Base-by-base conservation (phyloP, 495 filamentous ascomycete genomes). In the Neurospora discreta region DNA sequence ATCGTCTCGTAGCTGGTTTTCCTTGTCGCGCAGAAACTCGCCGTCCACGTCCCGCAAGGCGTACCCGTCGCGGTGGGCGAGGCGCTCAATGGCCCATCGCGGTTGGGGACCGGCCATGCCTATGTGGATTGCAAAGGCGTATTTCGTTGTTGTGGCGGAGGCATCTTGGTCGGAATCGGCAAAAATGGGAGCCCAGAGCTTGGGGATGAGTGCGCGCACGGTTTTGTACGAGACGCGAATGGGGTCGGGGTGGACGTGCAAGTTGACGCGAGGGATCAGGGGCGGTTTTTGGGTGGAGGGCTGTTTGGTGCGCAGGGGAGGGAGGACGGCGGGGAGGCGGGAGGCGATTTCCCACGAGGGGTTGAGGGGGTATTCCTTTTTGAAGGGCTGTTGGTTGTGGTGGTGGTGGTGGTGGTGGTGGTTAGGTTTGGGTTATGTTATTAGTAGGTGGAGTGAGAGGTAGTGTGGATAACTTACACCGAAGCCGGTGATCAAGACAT, bases 51-150 rank as follows among this genome's bases (percentile, higher is more conserved):
- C 93, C 40, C 83, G 82, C 77, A 88, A 87, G 39, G 78, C 77
- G 76, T 96, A 97, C n/a, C 89, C 89, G 73, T 91, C 89, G n/a
- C 91, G 84, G 68, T 93, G 91, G 3, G 88, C 93, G 9, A 86
- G 82, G 9, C 86, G 82, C 77, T 97, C 93, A 5, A 95, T 80
- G 2, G 87, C 87, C 78, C 92, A 96, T 71, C 87, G 89, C 0
- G 79, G 80, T 26, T 90, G 82, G 39, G 90, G 89, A 0, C 91
- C 87, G 0, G 93, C 92, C 83, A 96, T 92, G 43, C 93, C 93
- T 71, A 97, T 90, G 77, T 95, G 92, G 6, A 97, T 80, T 15
- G 90, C 84, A 26, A 90, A 79, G 79, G 93, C 91, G 26, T 90
- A 86, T 52, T 82, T 84, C 70, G 70, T 38, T 38, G 30, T 33